phyloP scores from a whole-genome alignment of 352 stramenopile species.

The Aphanomyces astaci region DNA sequence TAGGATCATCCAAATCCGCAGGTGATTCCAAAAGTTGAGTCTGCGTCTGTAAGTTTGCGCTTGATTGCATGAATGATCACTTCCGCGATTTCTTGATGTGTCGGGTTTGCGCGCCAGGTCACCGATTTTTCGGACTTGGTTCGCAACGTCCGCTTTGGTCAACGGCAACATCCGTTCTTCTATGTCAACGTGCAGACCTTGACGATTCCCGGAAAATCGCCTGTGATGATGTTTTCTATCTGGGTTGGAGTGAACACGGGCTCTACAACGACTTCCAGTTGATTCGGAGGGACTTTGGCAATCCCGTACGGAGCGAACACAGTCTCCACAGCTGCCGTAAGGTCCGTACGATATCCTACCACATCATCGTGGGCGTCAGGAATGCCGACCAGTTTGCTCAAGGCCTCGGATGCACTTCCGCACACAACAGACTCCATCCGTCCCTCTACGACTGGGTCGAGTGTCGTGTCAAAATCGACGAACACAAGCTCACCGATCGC shows the following conservation, averaged over 20 bases:
- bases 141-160: background rate
- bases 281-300: no score
- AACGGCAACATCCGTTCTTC: background rate
- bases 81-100: background rate
- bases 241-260: background rate
- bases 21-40: background rate
- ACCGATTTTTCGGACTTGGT: background rate
- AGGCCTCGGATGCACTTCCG: no score
- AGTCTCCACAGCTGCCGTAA: no score
- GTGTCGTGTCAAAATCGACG: no score
- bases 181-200: background rate
- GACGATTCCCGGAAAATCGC: background rate
- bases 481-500: no score
- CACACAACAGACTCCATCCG: no score
- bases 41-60: background rate
- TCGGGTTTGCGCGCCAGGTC: background rate
- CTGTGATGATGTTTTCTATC: background rate
- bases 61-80: background rate
- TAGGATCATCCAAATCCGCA: background rate
- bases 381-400: no score
- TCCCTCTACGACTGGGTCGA: no score
- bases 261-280: no score
- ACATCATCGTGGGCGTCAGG: no score
- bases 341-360: no score
- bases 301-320: no score